These are phyloP conservation scores for Eucalyptus erythrocorys DNA, from an alignment of 345 rosid species.

Conservation along the genomic window DNA sequence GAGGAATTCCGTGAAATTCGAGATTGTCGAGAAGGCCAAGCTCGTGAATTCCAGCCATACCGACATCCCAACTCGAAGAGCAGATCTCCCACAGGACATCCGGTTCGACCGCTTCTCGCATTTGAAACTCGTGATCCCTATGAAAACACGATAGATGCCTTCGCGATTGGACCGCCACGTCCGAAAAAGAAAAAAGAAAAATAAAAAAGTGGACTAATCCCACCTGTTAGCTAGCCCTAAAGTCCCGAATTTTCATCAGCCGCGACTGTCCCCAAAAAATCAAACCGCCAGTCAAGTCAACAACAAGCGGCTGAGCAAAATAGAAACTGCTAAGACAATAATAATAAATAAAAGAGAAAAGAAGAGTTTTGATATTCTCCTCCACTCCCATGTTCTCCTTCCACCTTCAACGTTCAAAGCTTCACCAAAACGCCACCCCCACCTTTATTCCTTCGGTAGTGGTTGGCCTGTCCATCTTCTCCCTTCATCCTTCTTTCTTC, in stretches of 20 bases:
- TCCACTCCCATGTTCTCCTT: background rate
- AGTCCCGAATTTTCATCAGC: background rate
- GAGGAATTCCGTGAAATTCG: too few relatives aligned
- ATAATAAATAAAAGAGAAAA: background rate
- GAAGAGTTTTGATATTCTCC: background rate
- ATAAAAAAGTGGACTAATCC: background rate
- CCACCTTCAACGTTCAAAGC: background rate
- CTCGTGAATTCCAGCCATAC: background rate
- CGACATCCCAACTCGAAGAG: background rate
- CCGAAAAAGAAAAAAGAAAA: background rate
- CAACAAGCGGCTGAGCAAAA: background rate
- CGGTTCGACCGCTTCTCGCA: fast-evolving
- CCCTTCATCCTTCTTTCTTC: background rate
- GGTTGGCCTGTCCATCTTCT: background rate
- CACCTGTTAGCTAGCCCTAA: background rate
- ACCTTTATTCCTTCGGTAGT: background rate
- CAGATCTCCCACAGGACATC: background rate
- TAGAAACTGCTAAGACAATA: background rate
- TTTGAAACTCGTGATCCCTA: fast-evolving
- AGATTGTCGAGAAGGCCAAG: background rate
- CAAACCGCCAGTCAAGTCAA: background rate
- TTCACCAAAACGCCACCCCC: background rate
- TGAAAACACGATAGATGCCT: background rate
- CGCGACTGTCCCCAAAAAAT: background rate
- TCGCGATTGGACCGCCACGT: background rate